Evolutionary conservation across 2,329 filamentous ascomycete species (phyloP), one percentile per base, ranked within the genome.

Genomic region (Pyrenochaeta sp.): DNA sequence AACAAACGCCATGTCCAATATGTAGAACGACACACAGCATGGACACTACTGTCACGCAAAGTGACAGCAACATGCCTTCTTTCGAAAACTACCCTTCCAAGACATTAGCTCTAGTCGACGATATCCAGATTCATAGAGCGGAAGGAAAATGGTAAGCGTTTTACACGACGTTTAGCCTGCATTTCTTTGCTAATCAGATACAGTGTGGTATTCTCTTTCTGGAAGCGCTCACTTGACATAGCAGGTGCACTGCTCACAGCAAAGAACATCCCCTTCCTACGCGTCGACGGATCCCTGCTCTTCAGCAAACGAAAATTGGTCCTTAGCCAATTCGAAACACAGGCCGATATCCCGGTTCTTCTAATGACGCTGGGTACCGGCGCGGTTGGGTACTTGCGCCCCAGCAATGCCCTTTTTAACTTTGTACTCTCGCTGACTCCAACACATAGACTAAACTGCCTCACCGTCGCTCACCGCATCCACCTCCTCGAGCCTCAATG

Each of bases 191-290:
- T 19, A 42, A 24, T 22, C n/a, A 42, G 6, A 8, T 4, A 42
- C 13, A 78, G 75, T 50, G 65, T 78, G 40, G 59, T 78, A 13
- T 78, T 78, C 54, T 76, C 73, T 12, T 72, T 65, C 42, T 77
- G 74, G 75, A 76, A 62, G 5, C 68, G 64, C 6, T 71, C 66
- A 36, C 59, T 77, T 1, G 68, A 74, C 53, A 46, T 74, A 42
- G 53, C 76, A 27, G 68, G 59, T 25, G 44, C 54, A 10, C 50
- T 69, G 19, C 58, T 73, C 24, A 51, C 30, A 6, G 52, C 43
- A n/a, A 52, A 66, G 6, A 27, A 42, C n/a, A 66, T 77, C 42
- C 60, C 36, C 28, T 72, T 65, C 47, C 40, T 59, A n/a, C 69
- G 69, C 9, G 59, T 42, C 10, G 68, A 77, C 52, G 74, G 75